Conservation (phyloP, 208 protist genomes). For the Crithidia expoeki region DNA sequence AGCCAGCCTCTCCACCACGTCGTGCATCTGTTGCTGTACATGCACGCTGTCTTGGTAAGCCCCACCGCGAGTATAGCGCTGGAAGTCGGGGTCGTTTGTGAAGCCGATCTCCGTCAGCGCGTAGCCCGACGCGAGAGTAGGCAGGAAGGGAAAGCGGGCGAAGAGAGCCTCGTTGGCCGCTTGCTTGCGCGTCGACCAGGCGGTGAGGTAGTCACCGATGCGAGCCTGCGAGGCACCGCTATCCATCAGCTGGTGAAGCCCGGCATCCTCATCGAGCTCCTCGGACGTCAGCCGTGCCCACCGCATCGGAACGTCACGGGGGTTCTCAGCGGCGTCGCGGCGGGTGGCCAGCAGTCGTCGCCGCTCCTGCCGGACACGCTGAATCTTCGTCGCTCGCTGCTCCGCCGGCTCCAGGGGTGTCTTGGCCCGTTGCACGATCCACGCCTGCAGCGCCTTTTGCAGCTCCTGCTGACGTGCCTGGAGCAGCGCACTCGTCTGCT, state of each 20-base stretch:
- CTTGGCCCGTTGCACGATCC: slow-evolving; percentile 18
- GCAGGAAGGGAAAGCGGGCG: slow-evolving; percentile 58
- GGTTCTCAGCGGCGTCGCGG: slow-evolving; percentile 41
- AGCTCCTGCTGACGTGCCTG: slow-evolving; percentile 15
- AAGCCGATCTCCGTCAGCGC: slow-evolving; percentile 64
- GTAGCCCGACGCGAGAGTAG: slow-evolving; percentile 52
- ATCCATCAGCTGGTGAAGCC: slow-evolving; percentile 42
- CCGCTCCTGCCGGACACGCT: slow-evolving; percentile 22
- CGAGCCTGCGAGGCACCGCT: slow-evolving; percentile 18
- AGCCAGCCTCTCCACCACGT: slow-evolving; percentile 50
- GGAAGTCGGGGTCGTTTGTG: slow-evolving; percentile 44
- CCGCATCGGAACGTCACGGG: slow-evolving; percentile 56
- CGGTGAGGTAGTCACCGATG: slow-evolving; percentile 35
- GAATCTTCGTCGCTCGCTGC: slow-evolving; percentile 29
- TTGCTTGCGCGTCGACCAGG: slow-evolving; percentile 65
- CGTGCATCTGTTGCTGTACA: slow-evolving; percentile 45
- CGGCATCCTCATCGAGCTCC: slow-evolving; percentile 53
- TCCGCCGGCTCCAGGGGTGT: slow-evolving; percentile 37
- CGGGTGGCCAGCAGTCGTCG: slow-evolving; percentile 11
- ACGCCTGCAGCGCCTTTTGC: slow-evolving; percentile 13
- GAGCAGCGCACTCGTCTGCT: slow-evolving; percentile 19
- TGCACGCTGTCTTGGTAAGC: slow-evolving; percentile 33
- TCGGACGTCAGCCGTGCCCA: slow-evolving; percentile 63
- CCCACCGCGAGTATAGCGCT: slow-evolving; percentile 29
- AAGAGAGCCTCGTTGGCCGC: slow-evolving; percentile 70